Conservation (phyloP, 805 yeast species). For the Zygosaccharomyces bailii region DNA sequence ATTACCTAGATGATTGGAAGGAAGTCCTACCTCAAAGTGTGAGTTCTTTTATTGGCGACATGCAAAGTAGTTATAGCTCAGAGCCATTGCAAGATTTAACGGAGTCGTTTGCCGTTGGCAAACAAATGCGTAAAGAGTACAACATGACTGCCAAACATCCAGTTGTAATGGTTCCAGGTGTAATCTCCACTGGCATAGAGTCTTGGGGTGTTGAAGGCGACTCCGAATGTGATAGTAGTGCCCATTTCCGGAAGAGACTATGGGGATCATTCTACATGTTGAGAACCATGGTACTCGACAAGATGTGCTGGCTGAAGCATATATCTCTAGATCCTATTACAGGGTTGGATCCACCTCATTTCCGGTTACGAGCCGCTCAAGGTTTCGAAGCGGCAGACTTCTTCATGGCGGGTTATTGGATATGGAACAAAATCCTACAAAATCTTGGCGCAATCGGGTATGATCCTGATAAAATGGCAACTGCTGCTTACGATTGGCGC, state of each 20-base stretch:
- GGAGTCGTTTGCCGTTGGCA: conserved; percentile 88
- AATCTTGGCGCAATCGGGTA: conserved; percentile 92
- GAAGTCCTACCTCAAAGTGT: conserved; percentile 67
- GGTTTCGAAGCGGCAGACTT: conserved; percentile 97
- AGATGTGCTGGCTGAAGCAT: conserved; percentile 90
- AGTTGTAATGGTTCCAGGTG: conserved; percentile 93
- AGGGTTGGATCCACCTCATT: conserved; percentile 86
- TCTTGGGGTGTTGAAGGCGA: conserved; percentile 83
- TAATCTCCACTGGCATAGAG: conserved; percentile 90
- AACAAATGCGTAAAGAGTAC: conserved; percentile 49
- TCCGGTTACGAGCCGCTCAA: conserved; percentile 82
- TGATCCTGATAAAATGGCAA: conserved; percentile 83
- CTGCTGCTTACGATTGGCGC: conserved; percentile 97
- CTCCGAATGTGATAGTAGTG: conserved; percentile 74
- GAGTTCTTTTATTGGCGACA: conserved; percentile 54
- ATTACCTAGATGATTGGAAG: conserved; percentile 67
- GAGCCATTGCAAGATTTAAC: conserved; percentile 46
- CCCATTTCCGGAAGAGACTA: conserved; percentile 83
- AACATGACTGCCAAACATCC: conserved; percentile 62
- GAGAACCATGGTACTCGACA: conserved; percentile 85
- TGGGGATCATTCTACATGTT: conserved; percentile 99
- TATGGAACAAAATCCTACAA: conserved; percentile 95
- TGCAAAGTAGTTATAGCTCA: conserved; percentile 32
- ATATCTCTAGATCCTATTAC: conserved; percentile 85
- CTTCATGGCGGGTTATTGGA: conserved; percentile 97